Conservation (phyloP, 1,284 basidiomycete species). For the Heterobasidion irregulare region DNA sequence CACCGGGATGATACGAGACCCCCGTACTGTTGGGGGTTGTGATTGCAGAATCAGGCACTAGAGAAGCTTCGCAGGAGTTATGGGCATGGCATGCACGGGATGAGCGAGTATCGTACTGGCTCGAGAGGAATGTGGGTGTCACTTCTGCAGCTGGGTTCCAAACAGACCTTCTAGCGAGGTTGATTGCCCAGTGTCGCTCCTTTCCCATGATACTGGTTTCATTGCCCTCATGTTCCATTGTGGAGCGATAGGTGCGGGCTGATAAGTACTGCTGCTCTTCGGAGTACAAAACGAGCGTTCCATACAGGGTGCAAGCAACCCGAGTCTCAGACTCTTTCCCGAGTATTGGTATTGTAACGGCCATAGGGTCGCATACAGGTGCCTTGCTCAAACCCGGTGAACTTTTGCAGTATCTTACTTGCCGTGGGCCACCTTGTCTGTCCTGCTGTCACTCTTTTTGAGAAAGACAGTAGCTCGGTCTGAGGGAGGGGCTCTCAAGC, state of each 20-base stretch:
- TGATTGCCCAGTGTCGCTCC: neutral
- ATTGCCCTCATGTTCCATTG: neutral
- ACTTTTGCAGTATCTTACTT: neutral
- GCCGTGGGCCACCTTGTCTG: neutral
- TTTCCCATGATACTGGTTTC: neutral
- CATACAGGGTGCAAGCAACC: neutral
- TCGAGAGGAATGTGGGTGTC: too few relatives aligned
- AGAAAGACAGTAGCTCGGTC: neutral
- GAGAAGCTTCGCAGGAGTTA: neutral
- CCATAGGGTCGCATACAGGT: neutral
- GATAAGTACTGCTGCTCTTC: neutral
- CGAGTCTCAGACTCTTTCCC: conserved; percentile 1
- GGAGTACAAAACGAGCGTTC: neutral
- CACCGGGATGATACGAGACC: neutral
- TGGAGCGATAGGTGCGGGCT: neutral
- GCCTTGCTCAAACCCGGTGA: neutral
- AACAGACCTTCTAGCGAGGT: neutral
- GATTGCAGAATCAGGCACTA: neutral
- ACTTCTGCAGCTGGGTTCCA: neutral
- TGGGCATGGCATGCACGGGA: neutral
- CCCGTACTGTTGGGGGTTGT: neutral
- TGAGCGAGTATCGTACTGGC: neutral
- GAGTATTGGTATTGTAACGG: neutral
- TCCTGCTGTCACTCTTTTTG: neutral
- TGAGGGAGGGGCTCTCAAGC: neutral